Conservation (phyloP, 2,329 filamentous ascomycete species). For the Amauroascus niger region DNA sequence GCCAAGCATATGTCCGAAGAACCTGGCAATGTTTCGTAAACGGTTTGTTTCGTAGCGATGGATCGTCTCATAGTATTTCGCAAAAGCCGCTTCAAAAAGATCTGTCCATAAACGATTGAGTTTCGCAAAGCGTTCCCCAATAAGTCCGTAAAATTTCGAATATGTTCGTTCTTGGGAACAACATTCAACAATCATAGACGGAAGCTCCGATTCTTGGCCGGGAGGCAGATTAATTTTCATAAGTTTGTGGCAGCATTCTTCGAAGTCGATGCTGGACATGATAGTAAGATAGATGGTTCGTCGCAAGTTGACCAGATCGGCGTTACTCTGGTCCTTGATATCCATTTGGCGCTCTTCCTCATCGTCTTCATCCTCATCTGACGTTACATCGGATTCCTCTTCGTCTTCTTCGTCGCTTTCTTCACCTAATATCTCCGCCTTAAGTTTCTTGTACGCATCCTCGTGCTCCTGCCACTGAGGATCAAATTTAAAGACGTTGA, state of each 20-base stretch:
- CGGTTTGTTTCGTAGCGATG: slow-evolving; percentile 95
- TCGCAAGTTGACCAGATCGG: slow-evolving; percentile 84
- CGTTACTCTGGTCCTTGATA: slow-evolving; percentile 96
- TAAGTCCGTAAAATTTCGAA: slow-evolving; percentile 91
- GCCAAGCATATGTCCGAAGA: slow-evolving; percentile 85
- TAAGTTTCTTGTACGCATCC: slow-evolving; percentile 77
- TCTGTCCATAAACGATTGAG: slow-evolving; percentile 92
- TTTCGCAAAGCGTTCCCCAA: slow-evolving; percentile 91
- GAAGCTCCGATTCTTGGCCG: slow-evolving; percentile 80
- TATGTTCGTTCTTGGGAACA: slow-evolving; percentile 95
- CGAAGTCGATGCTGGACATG: slow-evolving; percentile 90
- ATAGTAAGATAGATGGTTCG: slow-evolving; percentile 95
- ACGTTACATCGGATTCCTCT: slow-evolving; percentile 51
- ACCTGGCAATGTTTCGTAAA: slow-evolving; percentile 84
- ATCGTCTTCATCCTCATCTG: slow-evolving; percentile 62
- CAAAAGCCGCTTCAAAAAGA: slow-evolving; percentile 81
- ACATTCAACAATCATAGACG: slow-evolving; percentile 95
- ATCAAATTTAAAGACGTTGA: slow-evolving; percentile 96
- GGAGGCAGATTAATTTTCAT: slow-evolving; percentile 84
- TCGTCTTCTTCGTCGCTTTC: slow-evolving; percentile 76
- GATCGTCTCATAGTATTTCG: slow-evolving; percentile 92
- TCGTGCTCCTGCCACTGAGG: slow-evolving; percentile 83
- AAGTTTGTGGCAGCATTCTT: slow-evolving; percentile 94
- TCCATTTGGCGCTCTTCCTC: slow-evolving; percentile 75
- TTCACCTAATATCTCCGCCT: slow-evolving; percentile 88